Base-by-base conservation (phyloP, 345 rosid genomes). In the Eucalyptus victrix region DNA sequence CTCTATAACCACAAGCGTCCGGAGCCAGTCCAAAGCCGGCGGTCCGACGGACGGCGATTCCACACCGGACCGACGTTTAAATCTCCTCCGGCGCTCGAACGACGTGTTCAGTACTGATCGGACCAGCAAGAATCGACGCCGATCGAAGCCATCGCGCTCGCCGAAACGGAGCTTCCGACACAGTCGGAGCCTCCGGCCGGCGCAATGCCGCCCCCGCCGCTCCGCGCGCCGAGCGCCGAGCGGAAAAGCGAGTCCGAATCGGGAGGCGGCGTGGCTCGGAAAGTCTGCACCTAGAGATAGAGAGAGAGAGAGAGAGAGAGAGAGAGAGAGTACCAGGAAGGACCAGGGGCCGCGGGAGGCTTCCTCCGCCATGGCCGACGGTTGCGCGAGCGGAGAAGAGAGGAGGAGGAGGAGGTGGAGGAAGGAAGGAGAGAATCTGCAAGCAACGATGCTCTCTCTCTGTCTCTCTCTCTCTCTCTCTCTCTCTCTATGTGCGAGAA, bases 311-410 rank as follows among this genome's bases (percentile, higher is more conserved):
- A 13, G 88, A 45, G 53, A 60, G 34, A 37, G 49, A 45, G 53
- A 60, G 37, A 40, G 49, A 45, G 72, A 14, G 19, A 60, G 56
- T 91, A 97, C 99, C 99, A 90, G 97, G 93, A 96, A 97, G 81
- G 94, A 92, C 99, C 99, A 97, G 92, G 98, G 99, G 91, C 98
- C 95, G 89, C 87, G 88, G 16, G 95, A 91, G 50, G 98, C 96
- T 88, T 95, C 98, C 2, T 96, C 98, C 89, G 95, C 95, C 96
- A 96, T 96, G 76, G 76, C 85, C 45, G 69, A 76, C 53, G 89
- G 87, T 53, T 26, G 21, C 19, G 24, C 87, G 88, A 87, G 91
- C 72, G 56, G 92, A 87, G 88, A 50, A 87, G 30, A 89, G 88
- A 60, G 69, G 69, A 87, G 53, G 87, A 86, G 88, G 80, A 65